Percentiles rank a stretch among this genome's conserved stretches.
These are phyloP conservation scores for Flaveria sonorensis DNA, from an alignment of 129 eudicot genomes.

Conservation along the genomic window DNA sequence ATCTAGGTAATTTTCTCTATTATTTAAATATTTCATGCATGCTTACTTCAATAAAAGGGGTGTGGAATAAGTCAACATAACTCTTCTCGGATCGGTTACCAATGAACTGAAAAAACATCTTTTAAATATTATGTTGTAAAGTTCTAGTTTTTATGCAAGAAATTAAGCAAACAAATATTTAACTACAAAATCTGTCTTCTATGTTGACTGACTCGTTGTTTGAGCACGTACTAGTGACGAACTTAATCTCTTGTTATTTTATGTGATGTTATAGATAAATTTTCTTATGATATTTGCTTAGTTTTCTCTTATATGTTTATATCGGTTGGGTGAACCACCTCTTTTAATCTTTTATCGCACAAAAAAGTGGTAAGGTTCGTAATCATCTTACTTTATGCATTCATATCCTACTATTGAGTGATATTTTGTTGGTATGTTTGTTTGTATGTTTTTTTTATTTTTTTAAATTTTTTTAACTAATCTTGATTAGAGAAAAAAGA, in stretches of 20 bases:
- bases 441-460: too few species aligned
- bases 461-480: too few species aligned
- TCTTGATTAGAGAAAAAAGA: too few species aligned
- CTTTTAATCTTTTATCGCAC: too few species aligned
- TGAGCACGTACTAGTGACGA: slow-evolving; percentile 3
- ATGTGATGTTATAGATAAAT: neutral
- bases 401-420: too few species aligned
- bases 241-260: neutral
- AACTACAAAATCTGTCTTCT: neutral
- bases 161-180: slow-evolving; percentile 13
- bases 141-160: neutral
- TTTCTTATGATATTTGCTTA: too few species aligned
- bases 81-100: slow-evolving; percentile 35
- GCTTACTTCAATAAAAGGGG: neutral
- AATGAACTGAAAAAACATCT: slow-evolving; percentile 38
- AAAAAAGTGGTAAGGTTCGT: too few species aligned
- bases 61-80: slow-evolving; percentile 35
- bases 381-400: too few species aligned
- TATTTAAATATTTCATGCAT: neutral
- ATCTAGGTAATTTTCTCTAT: too few species aligned
- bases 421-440: too few species aligned
- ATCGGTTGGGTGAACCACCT: too few species aligned
- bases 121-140: neutral
- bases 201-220: slow-evolving; percentile 29
- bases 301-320: too few species aligned